Evolutionary conservation across 2,329 filamentous ascomycete genomes (phyloP), one percentile per base, ranked within the genome.

Genomic region (Fusarium euwallaceae): DNA sequence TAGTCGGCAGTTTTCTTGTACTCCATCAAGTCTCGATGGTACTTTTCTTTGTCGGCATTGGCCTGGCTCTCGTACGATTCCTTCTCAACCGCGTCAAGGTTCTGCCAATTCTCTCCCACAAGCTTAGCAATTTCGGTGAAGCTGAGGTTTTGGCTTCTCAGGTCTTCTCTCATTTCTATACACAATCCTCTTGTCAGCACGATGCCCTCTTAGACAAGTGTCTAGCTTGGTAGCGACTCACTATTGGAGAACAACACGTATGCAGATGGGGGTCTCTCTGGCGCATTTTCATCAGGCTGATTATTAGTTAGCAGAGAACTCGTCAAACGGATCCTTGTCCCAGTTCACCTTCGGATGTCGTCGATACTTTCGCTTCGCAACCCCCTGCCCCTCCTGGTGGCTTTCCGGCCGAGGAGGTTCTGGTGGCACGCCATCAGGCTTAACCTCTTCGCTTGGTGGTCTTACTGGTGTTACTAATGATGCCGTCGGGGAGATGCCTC

Each of bases 231-330:
- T 20, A 29, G 61, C 8, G 36, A 87, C 92, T 85, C 82, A 94
- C 92, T 94, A 78, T 96, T 96, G 1, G 94, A 95, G 79, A 97
- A 97, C 17, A 96, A 89, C 14, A 96, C 94, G 83, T 96, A 96
- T 60, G 94, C 94, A 6, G 94, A 96, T 0, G 93, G 93, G 1
- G 94, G 93, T 27, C 94, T 88, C 79, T 95, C 93, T 2, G 94
- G 94, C 1, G 94, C 94, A 83, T 94, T 91, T 68, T 95, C 92
- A 76, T 97, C 94, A 4, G 93, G 87, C 90, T 94, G 27, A 1
- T 29, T 14, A 14, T 16, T 59, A 32, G 22, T 75, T 55, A 75
- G 61, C 56, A 24, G 32, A 29, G 53, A 37, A 24, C 29, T 48
- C 39, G 17, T 32, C 10, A 53, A 20, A n/a, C 17, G 24, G 29